These are phyloP conservation scores for Rhizoctonia solani DNA, from an alignment of 1,284 basidiomycete genomes.

Conservation along the genomic window DNA sequence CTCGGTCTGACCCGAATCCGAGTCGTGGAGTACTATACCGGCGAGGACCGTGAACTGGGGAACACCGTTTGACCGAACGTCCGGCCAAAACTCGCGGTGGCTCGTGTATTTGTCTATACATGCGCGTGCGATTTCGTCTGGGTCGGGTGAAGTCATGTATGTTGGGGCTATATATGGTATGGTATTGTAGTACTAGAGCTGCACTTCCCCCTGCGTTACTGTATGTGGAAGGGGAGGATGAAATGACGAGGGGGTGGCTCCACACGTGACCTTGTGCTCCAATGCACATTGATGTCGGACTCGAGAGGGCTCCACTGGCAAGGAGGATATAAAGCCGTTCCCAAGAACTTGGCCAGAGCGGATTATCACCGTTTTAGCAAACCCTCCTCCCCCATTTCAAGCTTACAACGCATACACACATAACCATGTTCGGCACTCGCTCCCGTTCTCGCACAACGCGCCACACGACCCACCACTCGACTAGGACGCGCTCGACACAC, in stretches of 20 bases:
- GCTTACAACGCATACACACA: too few relatives aligned
- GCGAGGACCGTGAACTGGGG: slow-evolving; percentile 36
- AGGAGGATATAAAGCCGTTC: too few relatives aligned
- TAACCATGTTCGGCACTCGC: slow-evolving; percentile 26
- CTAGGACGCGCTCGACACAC: slow-evolving; percentile 16
- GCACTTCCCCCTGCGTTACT: too few relatives aligned
- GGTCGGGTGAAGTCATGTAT: not conserved
- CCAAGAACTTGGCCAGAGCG: too few relatives aligned
- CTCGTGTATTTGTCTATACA: slow-evolving; percentile 22
- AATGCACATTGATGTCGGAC: not conserved
- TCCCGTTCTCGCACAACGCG: slow-evolving; percentile 18
- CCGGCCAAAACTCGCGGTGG: slow-evolving; percentile 32
- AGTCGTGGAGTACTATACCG: slow-evolving; percentile 34
- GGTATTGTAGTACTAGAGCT: too few relatives aligned
- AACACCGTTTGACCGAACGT: slow-evolving; percentile 36
- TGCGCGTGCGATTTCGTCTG: not conserved
- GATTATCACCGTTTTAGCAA: too few relatives aligned
- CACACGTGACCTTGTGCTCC: slow-evolving; percentile 14
- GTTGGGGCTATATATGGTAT: too few relatives aligned
- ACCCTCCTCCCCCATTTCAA: too few relatives aligned
- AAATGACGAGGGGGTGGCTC: slow-evolving; percentile 21
- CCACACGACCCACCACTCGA: slow-evolving; percentile 26
- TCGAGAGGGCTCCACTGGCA: too few relatives aligned
- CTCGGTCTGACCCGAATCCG: slow-evolving; percentile 44
- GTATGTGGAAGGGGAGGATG: not conserved